A percentile compares a stretch with the other conserved stretches of the same genome.
Conservation (phyloP, 1,139 yeast species). For the Debaryomycetaceae sp. region DNA sequence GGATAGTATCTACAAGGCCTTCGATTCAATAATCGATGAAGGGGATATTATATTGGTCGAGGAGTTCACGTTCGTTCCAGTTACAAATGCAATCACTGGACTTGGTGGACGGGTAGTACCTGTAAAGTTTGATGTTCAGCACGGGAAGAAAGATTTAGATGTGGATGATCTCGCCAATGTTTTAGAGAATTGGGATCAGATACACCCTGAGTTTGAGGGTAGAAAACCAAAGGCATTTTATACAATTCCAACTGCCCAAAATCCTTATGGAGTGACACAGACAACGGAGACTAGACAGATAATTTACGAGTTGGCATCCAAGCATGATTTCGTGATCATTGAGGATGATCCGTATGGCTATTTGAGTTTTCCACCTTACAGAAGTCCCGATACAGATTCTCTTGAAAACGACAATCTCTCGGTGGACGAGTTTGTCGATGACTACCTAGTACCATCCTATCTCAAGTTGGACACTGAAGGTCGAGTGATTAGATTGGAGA, state of each 20-base stretch:
- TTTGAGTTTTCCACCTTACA: slow-evolving; percentile 33
- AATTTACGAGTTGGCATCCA: slow-evolving; percentile 37
- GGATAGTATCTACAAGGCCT: slow-evolving; percentile 59
- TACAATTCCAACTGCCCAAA: slow-evolving; percentile 45
- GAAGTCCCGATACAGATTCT: slow-evolving; percentile 21
- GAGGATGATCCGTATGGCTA: slow-evolving; percentile 48
- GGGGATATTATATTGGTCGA: slow-evolving; percentile 60
- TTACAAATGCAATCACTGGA: slow-evolving; percentile 40
- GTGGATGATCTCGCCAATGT: slow-evolving; percentile 30
- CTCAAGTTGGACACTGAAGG: slow-evolving; percentile 38
- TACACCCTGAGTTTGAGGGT: slow-evolving; percentile 26
- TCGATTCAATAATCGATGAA: slow-evolving; percentile 52
- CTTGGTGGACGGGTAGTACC: slow-evolving; percentile 52
- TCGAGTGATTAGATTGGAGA: slow-evolving; percentile 39
- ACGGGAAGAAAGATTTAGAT: slow-evolving; percentile 45
- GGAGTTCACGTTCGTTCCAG: slow-evolving; percentile 61
- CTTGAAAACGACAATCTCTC: slow-evolving; percentile 20
- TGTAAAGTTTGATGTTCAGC: slow-evolving; percentile 38
- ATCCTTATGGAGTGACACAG: slow-evolving; percentile 43
- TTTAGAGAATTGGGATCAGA: slow-evolving; percentile 36
- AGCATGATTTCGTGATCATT: slow-evolving; percentile 37
- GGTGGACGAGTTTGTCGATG: slow-evolving; percentile 30
- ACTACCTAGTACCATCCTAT: slow-evolving; percentile 41
- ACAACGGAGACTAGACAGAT: slow-evolving; percentile 31
- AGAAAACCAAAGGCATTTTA: slow-evolving; percentile 40